Base-by-base conservation (phyloP, 176 grass and related monocot species). In the Phyllostachys edulis region DNA sequence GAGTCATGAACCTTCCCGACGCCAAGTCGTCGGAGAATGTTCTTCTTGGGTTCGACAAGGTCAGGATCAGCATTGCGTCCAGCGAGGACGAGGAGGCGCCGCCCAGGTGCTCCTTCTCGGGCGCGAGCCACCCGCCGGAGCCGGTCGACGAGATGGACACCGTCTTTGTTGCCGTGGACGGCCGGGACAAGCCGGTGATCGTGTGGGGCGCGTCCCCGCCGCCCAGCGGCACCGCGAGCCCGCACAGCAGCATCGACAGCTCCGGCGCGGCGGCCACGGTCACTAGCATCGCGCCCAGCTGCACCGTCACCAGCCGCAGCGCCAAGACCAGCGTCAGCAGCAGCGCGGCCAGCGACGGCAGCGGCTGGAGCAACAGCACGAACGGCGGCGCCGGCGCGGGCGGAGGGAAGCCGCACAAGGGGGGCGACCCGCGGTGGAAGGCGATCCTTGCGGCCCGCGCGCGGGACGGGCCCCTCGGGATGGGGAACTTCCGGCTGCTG, bases 271-370 rank as follows among this genome's bases (percentile, higher is more conserved):
- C 84, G 4, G 85, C 62, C 51, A 87, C 89, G 2, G 84, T 72
- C 4, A 86, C 84, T 16, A 90, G 88, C 84, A 69, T 86, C 56
- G 79, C 88, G 38, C 88, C 83, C 10, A 90, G 88, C 79, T 65
- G 88, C 88, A 90, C 76, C 80, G 89, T 76, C 62, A 84, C 82
- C 14, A 88, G 67, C 80, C 83, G 50, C 20, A 87, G 84, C 69
- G 89, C 84, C 77, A 91, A 91, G 84, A 90, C 80, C 66, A 90
- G 89, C 89, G 79, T 88, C 82, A 85, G 90, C 85, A 88, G 90
- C 85, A 88, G 54, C 77, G 89, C 80, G 6, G 80, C 81, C 69
- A 91, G 86, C 78, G 90, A 91, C 65, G 66, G 80, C 21, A 88
- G 81, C 38, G 59, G 67, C 81, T 85, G 81, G 77, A 91, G 82